Evolutionary conservation across 148 eudicot genomes (phyloP).

Genomic region (Camellia japonica): DNA sequence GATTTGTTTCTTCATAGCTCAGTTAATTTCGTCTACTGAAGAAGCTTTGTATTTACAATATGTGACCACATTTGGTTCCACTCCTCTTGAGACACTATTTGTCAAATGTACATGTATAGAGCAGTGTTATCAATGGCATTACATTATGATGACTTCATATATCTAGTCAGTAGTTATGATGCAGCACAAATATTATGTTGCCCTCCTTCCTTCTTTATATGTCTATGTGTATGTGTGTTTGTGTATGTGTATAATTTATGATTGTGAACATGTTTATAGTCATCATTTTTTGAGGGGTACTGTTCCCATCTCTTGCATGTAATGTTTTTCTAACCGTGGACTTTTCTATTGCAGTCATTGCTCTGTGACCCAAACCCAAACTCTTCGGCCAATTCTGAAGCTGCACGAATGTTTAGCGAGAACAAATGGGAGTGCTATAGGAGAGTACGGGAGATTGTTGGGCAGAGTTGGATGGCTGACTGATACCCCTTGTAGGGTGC

Average conservation of each 20-base stretch:
- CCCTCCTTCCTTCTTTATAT: background rate
- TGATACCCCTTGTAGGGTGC: constrained; percentile 8
- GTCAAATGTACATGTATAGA: background rate
- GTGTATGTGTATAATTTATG: background rate
- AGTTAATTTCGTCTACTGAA: no score
- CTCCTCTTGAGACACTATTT: background rate
- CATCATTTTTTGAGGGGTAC: background rate
- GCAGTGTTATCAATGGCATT: background rate
- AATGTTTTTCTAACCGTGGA: background rate
- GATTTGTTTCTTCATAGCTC: no score
- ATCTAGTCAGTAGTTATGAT: background rate
- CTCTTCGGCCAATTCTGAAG: constrained; percentile 68
- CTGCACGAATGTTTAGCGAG: constrained; percentile 61
- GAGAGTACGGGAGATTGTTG: constrained; percentile 25
- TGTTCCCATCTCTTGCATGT: background rate
- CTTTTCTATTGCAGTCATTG: constrained; percentile 39
- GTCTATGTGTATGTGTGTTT: background rate
- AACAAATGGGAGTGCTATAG: constrained; percentile 58
- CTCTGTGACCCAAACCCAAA: constrained; percentile 64
- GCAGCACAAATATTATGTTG: background rate
- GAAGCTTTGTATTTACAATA: no score
- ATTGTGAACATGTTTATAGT: background rate
- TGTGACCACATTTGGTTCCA: no score
- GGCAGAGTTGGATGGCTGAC: constrained; percentile 67
- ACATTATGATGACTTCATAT: background rate